Percentiles rank a stretch among this genome's conserved stretches.
phyloP scores from a whole-genome alignment of 768 basidiomycete genomes.

The Suillus hirtellus region DNA sequence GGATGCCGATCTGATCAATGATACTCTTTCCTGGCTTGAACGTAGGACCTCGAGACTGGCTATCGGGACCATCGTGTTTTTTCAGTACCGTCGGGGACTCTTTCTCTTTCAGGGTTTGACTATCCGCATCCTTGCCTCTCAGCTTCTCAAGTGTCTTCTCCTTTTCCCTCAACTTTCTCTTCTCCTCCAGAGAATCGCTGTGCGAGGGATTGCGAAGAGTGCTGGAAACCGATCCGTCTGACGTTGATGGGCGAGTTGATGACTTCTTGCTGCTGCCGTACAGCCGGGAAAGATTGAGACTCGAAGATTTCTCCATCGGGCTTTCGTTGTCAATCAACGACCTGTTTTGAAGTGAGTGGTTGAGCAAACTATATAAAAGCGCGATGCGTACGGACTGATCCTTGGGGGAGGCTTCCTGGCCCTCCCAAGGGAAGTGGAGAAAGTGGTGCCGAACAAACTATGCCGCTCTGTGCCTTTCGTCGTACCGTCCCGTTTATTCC shows the following conservation, averaged over 20 bases:
- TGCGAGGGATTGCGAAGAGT: constrained; percentile 27
- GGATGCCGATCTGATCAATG: constrained; percentile 85
- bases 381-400: constrained; percentile 56
- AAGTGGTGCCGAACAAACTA: constrained; percentile 78
- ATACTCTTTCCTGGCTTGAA: constrained; percentile 70
- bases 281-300: constrained; percentile 52
- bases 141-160: constrained; percentile 23
- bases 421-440: constrained; percentile 62
- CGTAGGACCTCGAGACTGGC: constrained; percentile 30
- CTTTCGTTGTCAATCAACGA: constrained; percentile 35
- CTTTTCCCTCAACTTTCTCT: constrained; percentile 28
- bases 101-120: constrained; percentile 17
- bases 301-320: constrained; percentile 44
- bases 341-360: constrained; percentile 18
- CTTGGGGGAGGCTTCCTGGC: constrained; percentile 80
- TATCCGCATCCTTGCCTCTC: constrained; percentile 21
- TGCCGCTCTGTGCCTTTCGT: constrained; percentile 57
- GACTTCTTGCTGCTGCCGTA: constrained; percentile 43
- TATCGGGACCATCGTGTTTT: not conserved
- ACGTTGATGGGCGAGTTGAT: constrained; percentile 43
- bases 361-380: constrained; percentile 9
- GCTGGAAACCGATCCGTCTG: constrained; percentile 34
- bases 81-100: not conserved
- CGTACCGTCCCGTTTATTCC: constrained; percentile 50
- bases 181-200: constrained; percentile 22